Conservation (phyloP, 176 grass and related monocot genomes). For the Musa troglodytarum region DNA sequence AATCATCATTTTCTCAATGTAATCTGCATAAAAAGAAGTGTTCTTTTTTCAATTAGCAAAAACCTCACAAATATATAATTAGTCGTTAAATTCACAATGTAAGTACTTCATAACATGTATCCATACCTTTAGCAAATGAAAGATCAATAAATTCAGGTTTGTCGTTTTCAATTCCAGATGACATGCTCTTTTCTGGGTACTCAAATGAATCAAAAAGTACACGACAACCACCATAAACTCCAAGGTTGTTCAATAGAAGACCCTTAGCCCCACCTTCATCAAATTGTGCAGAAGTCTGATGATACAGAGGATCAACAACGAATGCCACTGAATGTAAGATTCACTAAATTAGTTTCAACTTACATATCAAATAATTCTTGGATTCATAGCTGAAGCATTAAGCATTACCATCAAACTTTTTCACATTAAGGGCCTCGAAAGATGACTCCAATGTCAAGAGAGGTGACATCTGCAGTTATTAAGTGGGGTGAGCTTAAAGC, state of each 20-base stretch:
- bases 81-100: background rate
- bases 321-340: constrained; percentile 63
- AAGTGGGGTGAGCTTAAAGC: constrained; percentile 21
- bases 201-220: constrained; percentile 97
- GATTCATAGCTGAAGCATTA: constrained; percentile 7
- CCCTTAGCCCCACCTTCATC: constrained; percentile 98
- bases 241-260: constrained; percentile 83
- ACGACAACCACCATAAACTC: constrained; percentile 67
- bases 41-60: background rate
- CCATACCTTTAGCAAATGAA: constrained; percentile 81
- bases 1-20: constrained; percentile 69
- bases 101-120: background rate
- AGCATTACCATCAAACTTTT: constrained; percentile 86
- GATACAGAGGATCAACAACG: constrained; percentile 85
- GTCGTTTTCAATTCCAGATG: constrained; percentile 32
- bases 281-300: constrained; percentile 93
- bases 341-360: constrained; percentile 24
- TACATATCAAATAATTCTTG: background rate
- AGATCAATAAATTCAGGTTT: constrained; percentile 51
- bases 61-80: background rate
- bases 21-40: constrained; percentile 37
- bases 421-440: constrained; percentile 87
- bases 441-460: constrained; percentile 74
- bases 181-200: constrained; percentile 57
- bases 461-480: constrained; percentile 54